phyloP scores from a whole-genome alignment of 2,329 filamentous ascomycete genomes.

The Cercospora berteroae region DNA sequence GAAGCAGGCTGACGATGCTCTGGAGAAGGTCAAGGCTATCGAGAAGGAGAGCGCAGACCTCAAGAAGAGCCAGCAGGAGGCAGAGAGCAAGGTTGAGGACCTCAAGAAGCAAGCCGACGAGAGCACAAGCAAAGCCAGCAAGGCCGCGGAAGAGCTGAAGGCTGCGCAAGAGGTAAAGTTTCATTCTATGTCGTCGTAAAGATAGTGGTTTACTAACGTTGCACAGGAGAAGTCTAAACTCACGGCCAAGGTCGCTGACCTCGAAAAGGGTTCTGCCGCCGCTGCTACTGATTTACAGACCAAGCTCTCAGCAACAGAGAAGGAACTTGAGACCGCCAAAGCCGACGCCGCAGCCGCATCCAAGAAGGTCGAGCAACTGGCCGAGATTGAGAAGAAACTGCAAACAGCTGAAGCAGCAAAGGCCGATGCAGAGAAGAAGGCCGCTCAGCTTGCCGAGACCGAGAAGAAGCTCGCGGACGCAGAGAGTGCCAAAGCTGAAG shows the following conservation, averaged over 20 bases:
- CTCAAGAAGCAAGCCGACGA: slow-evolving; percentile 19
- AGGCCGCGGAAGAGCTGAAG: slow-evolving; percentile 21
- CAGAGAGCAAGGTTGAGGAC: slow-evolving; percentile 20
- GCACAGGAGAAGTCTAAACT: slow-evolving; percentile 18
- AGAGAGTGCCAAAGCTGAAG: slow-evolving; percentile 2
- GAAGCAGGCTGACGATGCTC: slow-evolving; percentile 21
- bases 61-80: slow-evolving; percentile 21
- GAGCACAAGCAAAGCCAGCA: slow-evolving; percentile 14
- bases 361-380: slow-evolving; percentile 14
- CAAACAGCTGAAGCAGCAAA: not conserved
- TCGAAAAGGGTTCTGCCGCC: slow-evolving; percentile 12
- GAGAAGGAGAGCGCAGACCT: slow-evolving; percentile 20
- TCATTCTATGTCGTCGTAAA: not conserved
- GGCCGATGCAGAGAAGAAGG: not conserved
- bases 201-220: not conserved
- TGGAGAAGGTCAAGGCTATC: slow-evolving; percentile 20
- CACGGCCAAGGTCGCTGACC: slow-evolving; percentile 17
- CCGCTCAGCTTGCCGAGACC: not conserved
- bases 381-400: slow-evolving; percentile 2
- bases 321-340: slow-evolving; percentile 16
- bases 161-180: slow-evolving; percentile 18
- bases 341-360: slow-evolving; percentile 9
- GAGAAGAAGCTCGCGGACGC: slow-evolving; percentile 13
- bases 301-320: slow-evolving; percentile 14
- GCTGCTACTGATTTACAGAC: slow-evolving; percentile 11